Evolutionary conservation across 352 stramenopile species (phyloP).

Genomic region (Salisapilia sapeloensis): DNA sequence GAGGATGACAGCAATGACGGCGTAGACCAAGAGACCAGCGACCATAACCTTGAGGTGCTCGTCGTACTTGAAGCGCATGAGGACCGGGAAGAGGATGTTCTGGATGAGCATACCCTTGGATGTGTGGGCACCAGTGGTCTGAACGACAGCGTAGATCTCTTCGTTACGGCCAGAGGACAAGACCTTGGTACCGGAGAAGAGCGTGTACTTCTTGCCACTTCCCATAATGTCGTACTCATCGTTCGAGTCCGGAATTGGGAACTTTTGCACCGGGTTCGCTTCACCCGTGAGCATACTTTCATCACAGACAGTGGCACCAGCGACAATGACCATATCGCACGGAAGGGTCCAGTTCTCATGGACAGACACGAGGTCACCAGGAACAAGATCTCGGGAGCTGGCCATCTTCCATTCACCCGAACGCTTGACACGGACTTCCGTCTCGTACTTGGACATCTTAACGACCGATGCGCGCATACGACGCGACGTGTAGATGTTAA

Average conservation of each 20-base stretch:
- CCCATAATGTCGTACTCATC: conserved; percentile 16
- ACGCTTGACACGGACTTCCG: conserved; percentile 26
- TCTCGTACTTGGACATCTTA: conserved; percentile 22
- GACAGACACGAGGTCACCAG: conserved; percentile 28
- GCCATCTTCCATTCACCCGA: conserved; percentile 18
- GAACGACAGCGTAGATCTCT: conserved; percentile 39
- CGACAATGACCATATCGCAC: conserved; percentile 39
- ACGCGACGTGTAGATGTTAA: conserved; percentile 30
- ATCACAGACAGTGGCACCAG: conserved; percentile 22
- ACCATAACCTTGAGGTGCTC: conserved; percentile 58
- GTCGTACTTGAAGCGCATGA: conserved; percentile 78
- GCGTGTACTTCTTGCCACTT: conserved; percentile 40
- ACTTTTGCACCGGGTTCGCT: conserved; percentile 64
- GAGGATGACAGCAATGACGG: conserved; percentile 21
- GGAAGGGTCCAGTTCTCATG: conserved; percentile 23
- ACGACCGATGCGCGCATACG: conserved; percentile 20
- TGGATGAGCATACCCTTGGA: conserved; percentile 57
- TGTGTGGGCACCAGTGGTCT: conserved; percentile 49
- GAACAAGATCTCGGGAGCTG: conserved; percentile 12
- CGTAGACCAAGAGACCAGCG: conserved; percentile 34
- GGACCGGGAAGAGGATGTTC: conserved; percentile 55
- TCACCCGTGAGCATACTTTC: conserved; percentile 37
- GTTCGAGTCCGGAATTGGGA: conserved; percentile 15
- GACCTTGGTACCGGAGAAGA: conserved; percentile 59
- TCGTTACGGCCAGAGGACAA: conserved; percentile 17